These are phyloP conservation scores for Hericium erinaceus DNA, from an alignment of 768 basidiomycete genomes.

Conservation along the genomic window DNA sequence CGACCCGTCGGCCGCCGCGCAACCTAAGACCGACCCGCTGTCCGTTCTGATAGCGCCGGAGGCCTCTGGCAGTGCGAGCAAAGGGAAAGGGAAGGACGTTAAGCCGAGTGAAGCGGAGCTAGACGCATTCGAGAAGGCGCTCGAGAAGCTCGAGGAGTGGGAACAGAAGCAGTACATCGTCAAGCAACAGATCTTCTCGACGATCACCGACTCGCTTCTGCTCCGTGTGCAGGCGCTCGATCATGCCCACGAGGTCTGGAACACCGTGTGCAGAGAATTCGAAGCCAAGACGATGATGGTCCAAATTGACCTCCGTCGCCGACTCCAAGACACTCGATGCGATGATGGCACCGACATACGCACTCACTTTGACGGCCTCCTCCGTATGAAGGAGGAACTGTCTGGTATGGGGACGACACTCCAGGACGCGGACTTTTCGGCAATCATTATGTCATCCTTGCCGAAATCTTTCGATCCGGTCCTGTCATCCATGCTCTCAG, in stretches of 20 bases:
- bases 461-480: constrained; percentile 25
- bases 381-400: constrained; percentile 23
- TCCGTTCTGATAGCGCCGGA: not conserved
- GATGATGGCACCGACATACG: constrained; percentile 24
- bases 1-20: not conserved
- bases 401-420: constrained; percentile 23
- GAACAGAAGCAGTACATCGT: not conserved
- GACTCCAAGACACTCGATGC: constrained; percentile 20
- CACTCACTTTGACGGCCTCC: constrained; percentile 23
- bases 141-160: not conserved
- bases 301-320: constrained; percentile 20
- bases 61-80: not conserved
- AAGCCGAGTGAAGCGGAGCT: not conserved
- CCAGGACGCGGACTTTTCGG: constrained; percentile 22
- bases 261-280: constrained; percentile 18
- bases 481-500: constrained; percentile 22
- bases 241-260: constrained; percentile 17
- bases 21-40: too few species aligned
- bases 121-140: not conserved
- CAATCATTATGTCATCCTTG: constrained; percentile 27
- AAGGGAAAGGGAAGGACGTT: not conserved
- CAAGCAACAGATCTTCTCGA: not conserved
- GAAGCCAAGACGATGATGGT: constrained; percentile 22
- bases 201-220: not conserved
- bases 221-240: not conserved